Conservation (phyloP, 2,329 filamentous ascomycete species). For the Trichoderma polysporum region DNA sequence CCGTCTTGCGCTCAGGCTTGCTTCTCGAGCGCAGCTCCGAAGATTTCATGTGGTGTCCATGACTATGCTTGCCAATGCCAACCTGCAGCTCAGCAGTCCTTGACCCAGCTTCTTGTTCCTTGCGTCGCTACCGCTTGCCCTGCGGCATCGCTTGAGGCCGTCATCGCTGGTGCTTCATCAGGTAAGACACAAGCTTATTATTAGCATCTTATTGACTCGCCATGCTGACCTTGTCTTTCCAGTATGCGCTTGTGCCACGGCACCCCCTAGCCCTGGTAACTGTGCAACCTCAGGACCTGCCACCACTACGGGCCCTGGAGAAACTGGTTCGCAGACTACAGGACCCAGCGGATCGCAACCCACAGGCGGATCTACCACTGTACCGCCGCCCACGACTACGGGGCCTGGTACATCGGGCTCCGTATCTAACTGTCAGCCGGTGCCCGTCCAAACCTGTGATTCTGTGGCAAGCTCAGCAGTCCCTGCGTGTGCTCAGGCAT, state of each 20-base stretch:
- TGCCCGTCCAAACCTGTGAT: constrained; percentile 26
- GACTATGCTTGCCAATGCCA: constrained; percentile 34
- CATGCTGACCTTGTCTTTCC: neutral
- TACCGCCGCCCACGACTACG: neutral
- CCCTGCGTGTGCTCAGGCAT: constrained; percentile 31
- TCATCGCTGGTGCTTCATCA: constrained; percentile 29
- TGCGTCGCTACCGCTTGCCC: constrained; percentile 29
- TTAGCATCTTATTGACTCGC: neutral
- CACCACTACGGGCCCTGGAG: neutral
- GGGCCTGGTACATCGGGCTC: neutral
- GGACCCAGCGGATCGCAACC: neutral
- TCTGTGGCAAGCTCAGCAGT: constrained; percentile 30
- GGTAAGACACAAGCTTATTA: neutral
- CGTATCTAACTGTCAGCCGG: neutral
- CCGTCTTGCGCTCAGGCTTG: constrained; percentile 31
- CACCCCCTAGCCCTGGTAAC: constrained; percentile 19
- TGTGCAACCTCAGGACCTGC: constrained; percentile 8
- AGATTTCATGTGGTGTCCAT: constrained; percentile 28
- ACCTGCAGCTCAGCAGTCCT: constrained; percentile 24
- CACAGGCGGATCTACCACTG: neutral
- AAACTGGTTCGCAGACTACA: neutral
- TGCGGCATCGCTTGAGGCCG: constrained; percentile 24
- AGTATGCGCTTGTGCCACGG: constrained; percentile 23
- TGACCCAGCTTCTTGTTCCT: constrained; percentile 29
- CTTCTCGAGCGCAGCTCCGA: constrained; percentile 29